These are phyloP conservation scores for Colletotrichum lupini DNA, from an alignment of 2,329 filamentous ascomycete species.

Conservation along the genomic window DNA sequence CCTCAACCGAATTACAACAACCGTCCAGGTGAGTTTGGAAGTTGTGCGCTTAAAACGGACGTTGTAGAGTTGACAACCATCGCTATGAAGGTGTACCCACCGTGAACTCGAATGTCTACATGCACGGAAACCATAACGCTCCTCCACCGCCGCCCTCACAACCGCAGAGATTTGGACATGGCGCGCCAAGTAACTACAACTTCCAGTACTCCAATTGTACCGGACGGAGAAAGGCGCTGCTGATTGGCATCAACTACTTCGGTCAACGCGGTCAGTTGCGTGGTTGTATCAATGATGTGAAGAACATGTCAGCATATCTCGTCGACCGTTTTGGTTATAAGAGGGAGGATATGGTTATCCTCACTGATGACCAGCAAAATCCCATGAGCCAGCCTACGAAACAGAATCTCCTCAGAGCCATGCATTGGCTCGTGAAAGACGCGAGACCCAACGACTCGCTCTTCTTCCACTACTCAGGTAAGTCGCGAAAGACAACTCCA, in stretches of 20 bases:
- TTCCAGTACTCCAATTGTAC: conserved; percentile 95
- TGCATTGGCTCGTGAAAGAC: conserved; percentile 98
- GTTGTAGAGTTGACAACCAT: neutral
- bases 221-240: conserved; percentile 85
- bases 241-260: conserved; percentile 98
- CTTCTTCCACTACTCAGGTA: conserved; percentile 97
- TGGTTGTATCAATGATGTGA: conserved; percentile 97
- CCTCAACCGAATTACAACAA: conserved; percentile 60
- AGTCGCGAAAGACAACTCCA: conserved; percentile 41
- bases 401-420: conserved; percentile 91
- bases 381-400: conserved; percentile 98
- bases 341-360: conserved; percentile 94
- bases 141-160: conserved; percentile 75
- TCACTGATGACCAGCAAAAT: conserved; percentile 97
- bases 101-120: conserved; percentile 63
- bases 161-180: conserved; percentile 80
- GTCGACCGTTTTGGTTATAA: conserved; percentile 92
- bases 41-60: neutral
- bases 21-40: conserved; percentile 56
- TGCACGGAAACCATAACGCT: conserved; percentile 65
- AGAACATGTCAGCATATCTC: conserved; percentile 94
- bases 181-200: conserved; percentile 81
- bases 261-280: conserved; percentile 89
- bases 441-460: conserved; percentile 92
- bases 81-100: conserved; percentile 50